phyloP scores from a whole-genome alignment of 2,329 filamentous ascomycete species.

The Bipolaris bicolor region DNA sequence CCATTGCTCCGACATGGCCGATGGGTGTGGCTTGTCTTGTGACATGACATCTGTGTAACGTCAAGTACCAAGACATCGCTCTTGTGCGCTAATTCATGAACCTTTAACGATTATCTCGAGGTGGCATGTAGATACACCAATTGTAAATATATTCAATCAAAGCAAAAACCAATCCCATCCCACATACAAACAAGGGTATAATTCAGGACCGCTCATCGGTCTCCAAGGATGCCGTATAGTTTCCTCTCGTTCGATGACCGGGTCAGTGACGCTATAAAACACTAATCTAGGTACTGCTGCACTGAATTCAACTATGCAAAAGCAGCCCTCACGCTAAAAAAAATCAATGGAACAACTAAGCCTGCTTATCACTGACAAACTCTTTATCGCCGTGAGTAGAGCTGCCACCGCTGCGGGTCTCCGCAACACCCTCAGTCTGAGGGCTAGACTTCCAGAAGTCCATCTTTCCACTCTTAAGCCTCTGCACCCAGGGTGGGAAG shows the following conservation, averaged over 20 bases:
- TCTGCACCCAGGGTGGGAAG: constrained; percentile 73
- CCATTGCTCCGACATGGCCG: constrained; percentile 8
- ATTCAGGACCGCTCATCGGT: constrained; percentile 1
- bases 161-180: neutral
- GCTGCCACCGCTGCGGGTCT: constrained; percentile 35
- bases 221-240: neutral
- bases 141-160: neutral
- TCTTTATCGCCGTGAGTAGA: constrained; percentile 35
- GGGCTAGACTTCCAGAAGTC: constrained; percentile 68
- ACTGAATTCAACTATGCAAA: constrained; percentile 12
- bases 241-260: neutral
- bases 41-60: neutral
- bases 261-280: constrained; percentile 4
- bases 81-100: neutral
- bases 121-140: neutral
- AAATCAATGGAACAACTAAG: constrained; percentile 22
- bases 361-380: constrained; percentile 31
- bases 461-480: constrained; percentile 69
- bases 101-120: neutral
- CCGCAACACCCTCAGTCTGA: constrained; percentile 34
- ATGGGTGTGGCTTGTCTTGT: constrained; percentile 8
- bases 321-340: neutral
- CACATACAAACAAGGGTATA: constrained; percentile 21
- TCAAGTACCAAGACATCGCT: neutral
- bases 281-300: constrained; percentile 2